Conservation (phyloP, 2,329 filamentous ascomycete species). For the Trichoderma pleuroti region DNA sequence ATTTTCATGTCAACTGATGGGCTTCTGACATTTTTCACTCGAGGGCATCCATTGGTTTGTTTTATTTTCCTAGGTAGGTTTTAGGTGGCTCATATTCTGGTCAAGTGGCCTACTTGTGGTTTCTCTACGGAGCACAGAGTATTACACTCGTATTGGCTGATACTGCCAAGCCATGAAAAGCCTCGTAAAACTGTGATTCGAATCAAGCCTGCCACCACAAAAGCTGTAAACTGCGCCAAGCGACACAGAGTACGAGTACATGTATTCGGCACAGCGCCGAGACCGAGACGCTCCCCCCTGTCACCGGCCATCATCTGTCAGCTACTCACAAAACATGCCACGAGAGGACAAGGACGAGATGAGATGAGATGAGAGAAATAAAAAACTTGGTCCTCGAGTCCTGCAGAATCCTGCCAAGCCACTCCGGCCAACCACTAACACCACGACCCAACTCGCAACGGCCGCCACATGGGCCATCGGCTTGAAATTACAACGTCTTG, state of each 20-base stretch:
- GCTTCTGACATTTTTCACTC: constrained; percentile 5
- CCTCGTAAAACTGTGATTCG: background rate
- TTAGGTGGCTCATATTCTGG: background rate
- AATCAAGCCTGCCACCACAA: background rate
- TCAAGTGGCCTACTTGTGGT: background rate
- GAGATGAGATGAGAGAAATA: background rate
- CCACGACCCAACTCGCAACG: background rate
- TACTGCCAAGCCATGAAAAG: background rate
- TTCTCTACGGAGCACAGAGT: background rate
- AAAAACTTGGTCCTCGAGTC: background rate
- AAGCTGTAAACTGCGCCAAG: background rate
- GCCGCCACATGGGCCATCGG: background rate
- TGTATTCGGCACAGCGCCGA: background rate
- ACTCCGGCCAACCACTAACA: background rate
- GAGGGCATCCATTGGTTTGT: background rate
- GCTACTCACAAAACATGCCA: background rate
- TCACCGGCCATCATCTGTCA: background rate
- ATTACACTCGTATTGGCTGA: background rate
- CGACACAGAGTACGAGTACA: background rate
- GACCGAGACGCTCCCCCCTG: background rate
- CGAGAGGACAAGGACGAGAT: background rate
- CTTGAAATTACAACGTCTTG: constrained; percentile 4
- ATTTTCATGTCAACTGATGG: constrained; percentile 20
- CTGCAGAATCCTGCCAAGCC: background rate
- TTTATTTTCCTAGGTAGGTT: background rate